Evolutionary conservation across 257 asterid genomes (phyloP).

Genomic region (Knoxia roxburghii): DNA sequence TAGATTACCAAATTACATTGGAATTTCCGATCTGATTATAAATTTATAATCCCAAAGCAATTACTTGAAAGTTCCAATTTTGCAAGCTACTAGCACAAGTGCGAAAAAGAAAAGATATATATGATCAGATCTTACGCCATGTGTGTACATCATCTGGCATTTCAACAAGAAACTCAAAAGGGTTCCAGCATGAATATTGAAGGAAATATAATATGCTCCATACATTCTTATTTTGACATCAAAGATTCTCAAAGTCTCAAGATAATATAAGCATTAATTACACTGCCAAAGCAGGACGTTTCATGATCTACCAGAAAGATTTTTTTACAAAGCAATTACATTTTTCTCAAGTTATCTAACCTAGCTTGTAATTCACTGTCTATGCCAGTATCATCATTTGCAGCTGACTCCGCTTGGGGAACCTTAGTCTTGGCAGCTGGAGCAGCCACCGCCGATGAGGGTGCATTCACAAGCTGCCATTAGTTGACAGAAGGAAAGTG

Average conservation of each 20-base stretch:
- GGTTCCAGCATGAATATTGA: not conserved
- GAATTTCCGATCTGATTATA: too few species aligned
- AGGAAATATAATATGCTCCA: not conserved
- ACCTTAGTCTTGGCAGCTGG: conserved; percentile 74
- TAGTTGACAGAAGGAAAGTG: not conserved
- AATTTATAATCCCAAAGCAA: too few species aligned
- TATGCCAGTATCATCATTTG: conserved; percentile 75
- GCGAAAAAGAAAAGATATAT: too few species aligned
- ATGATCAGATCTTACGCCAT: too few species aligned
- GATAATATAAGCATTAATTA: conserved; percentile 34
- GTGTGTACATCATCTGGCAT: too few species aligned
- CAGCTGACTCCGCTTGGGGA: conserved; percentile 86
- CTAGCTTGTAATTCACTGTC: conserved; percentile 98
- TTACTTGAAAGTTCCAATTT: too few species aligned
- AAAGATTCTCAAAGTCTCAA: not conserved
- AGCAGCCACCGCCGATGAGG: conserved; percentile 80
- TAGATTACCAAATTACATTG: too few species aligned
- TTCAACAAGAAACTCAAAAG: too few species aligned
- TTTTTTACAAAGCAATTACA: conserved; percentile 40
- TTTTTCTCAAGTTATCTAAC: conserved; percentile 93
- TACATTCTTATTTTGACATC: not conserved
- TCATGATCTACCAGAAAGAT: conserved; percentile 19
- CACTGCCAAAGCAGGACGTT: conserved; percentile 26
- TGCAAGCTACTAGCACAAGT: too few species aligned
- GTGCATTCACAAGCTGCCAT: conserved; percentile 83